These are phyloP conservation scores for Pleomassaria siparia DNA, from an alignment of 2,329 filamentous ascomycete species.

Conservation along the genomic window DNA sequence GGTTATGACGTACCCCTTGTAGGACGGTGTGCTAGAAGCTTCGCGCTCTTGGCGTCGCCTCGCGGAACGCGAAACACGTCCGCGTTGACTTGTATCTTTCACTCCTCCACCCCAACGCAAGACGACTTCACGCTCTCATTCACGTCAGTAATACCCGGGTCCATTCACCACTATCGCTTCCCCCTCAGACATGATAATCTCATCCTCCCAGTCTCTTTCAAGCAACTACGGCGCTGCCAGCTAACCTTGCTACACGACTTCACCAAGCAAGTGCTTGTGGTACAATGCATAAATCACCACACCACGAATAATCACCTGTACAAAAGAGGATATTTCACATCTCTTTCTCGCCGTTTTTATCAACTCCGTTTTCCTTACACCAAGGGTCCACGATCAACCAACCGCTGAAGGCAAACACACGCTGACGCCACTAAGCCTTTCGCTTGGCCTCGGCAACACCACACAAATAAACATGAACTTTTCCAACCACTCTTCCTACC, in stretches of 20 bases:
- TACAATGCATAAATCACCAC: slow-evolving; percentile 24
- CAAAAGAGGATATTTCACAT: slow-evolving; percentile 11
- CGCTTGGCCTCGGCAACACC: slow-evolving; percentile 2
- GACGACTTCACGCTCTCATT: slow-evolving; percentile 1
- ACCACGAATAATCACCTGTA: slow-evolving; percentile 18
- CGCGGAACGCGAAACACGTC: neutral
- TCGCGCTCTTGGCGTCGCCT: neutral
- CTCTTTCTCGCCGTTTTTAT: slow-evolving; percentile 4
- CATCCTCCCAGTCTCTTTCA: slow-evolving; percentile 5
- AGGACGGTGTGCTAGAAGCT: neutral
- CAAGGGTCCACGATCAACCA: neutral
- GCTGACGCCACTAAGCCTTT: slow-evolving; percentile 21
- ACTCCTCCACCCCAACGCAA: slow-evolving; percentile 2
- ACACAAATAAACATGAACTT: slow-evolving; percentile 28
- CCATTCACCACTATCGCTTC: slow-evolving; percentile 14
- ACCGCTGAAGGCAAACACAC: slow-evolving; percentile 25
- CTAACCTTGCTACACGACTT: slow-evolving; percentile 17
- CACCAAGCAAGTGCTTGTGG: slow-evolving; percentile 19
- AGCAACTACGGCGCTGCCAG: slow-evolving; percentile 12
- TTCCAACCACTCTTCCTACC: slow-evolving; percentile 29
- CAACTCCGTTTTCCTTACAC: slow-evolving; percentile 6
- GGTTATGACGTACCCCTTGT: neutral
- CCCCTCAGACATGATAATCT: slow-evolving; percentile 8
- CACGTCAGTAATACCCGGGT: neutral
- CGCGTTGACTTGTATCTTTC: slow-evolving; percentile 3